Conservation (phyloP, 1,284 basidiomycete species). For the Ustilago tritici region DNA sequence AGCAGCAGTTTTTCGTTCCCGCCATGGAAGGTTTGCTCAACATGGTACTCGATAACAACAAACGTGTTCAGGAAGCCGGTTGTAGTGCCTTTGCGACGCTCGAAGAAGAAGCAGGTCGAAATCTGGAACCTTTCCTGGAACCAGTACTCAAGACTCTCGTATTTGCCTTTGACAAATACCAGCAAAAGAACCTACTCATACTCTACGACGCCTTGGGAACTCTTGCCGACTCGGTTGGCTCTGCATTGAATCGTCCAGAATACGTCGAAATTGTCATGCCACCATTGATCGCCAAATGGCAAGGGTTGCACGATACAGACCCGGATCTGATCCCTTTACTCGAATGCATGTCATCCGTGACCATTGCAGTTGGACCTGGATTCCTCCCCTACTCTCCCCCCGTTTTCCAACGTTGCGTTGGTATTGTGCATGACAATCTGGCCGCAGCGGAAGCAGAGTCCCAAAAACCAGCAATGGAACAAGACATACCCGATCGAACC, state of each 20-base stretch:
- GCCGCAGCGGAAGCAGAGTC: conserved; percentile 81
- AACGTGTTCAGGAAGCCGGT: conserved; percentile 98
- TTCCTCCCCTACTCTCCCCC: conserved; percentile 90
- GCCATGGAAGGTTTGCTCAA: conserved; percentile 97
- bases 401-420: conserved; percentile 90
- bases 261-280: conserved; percentile 98
- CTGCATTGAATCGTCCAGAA: conserved; percentile 83
- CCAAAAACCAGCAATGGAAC: conserved; percentile 77
- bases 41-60: conserved; percentile 99
- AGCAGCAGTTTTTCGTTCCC: conserved; percentile 89
- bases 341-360: conserved; percentile 95
- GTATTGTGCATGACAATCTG: conserved; percentile 86
- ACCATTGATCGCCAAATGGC: conserved; percentile 89
- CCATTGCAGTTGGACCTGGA: conserved; percentile 92
- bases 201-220: conserved; percentile 98
- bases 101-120: conserved; percentile 93
- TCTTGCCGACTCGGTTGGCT: conserved; percentile 92
- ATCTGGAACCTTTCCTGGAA: conserved; percentile 91
- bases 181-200: conserved; percentile 99
- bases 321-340: conserved; percentile 89
- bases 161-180: conserved; percentile 96
- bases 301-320: conserved; percentile 87
- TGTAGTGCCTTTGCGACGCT: conserved; percentile 98
- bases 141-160: conserved; percentile 95
- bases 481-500: conserved; percentile 64